Evolutionary conservation across 2,329 filamentous ascomycete species (phyloP), one percentile per base, ranked within the genome.

Genomic region (Knoxdaviesia capensis): DNA sequence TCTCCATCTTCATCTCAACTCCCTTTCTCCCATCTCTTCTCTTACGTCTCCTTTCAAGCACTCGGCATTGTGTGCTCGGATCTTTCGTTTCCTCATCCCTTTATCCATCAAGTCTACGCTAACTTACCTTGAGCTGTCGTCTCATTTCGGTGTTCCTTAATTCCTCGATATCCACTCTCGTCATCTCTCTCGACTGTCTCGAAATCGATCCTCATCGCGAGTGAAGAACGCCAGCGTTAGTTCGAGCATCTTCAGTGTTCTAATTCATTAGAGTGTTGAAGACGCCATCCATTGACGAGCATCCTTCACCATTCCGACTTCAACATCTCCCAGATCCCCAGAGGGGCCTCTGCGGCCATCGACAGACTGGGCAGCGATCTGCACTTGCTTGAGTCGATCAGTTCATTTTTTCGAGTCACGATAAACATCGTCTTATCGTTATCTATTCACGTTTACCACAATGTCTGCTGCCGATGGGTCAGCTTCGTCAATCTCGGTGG

Each of bases 401-500:
- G 20, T 20, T 20, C 20, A 20, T 20, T 2, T 20, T 20, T 20
- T 20, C 20, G 20, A 20, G 20, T 20, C 20, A 20, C 20, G 20
- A 20, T 20, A 20, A 20, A 20, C 20, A 20, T 3, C 20, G 20
- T 20, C 20, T n/a, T 40, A 40, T 40, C n/a, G 10, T 20, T 29
- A 30, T 30, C 31, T 29, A 6, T 10, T 31, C 29, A 9, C 35
- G 31, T 1, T 35, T 28, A 30, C 30, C 42, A 44, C 20, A 35
- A 47, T 48, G 42, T 42, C 45, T 28, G 31, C 42, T 28, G 28
- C 31, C 47, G 62, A 67, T 45, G 59, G 63, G n/a, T 61, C 62
- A 48, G 65, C 65, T 33, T 73, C 70, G 38, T 75, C 71, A 36
- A 76, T 76, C 54, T 66, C 63, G 40, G 71, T 75, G 52, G 64